Base-by-base conservation (phyloP, 352 stramenopile species). In the Pythium scleroteichum region DNA sequence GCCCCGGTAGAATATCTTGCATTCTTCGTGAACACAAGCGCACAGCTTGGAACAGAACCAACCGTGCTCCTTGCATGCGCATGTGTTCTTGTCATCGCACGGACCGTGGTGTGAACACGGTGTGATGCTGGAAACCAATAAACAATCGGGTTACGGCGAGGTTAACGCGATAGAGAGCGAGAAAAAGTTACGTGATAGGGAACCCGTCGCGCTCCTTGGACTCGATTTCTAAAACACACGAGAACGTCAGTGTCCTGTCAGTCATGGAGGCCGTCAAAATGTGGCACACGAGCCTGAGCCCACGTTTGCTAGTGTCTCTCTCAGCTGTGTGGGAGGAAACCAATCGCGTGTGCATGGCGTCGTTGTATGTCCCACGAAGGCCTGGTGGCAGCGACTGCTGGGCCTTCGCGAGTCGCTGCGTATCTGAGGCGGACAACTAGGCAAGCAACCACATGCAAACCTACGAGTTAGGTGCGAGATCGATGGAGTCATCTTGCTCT, bases 31-130 rank as follows among this genome's bases (percentile, higher is more conserved):
- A 19, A 87, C 57, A 53, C 87, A 98, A 23, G 79, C 70, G 67
- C 95, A 98, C 41, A 90, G 76, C 69, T 97, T 97, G 10, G 90
- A 96, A 69, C 95, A 98, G 56, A 97, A 96, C 10, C 88, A 79
- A 14, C 77, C 81, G 49, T 93, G 82, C 53, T 90, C 61, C 7
- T 96, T 71, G 68, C 95, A 98, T 12, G 74, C 85, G 54, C 95
- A 98, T 14, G 71, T 70, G 22, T 88, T 71, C 5, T 85, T 70
- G 22, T 88, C 72, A 5, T 85, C 85, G 72, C 95, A 98, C 2
- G 86, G 78, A 23, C 83, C 95, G 0, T 66, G 33, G 63, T 98
- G 95, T 20, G 85, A 76, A 58, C 93, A 98, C 14, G 88, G 83
- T 41, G 87, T 73, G 67, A 96, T 97, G 27, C 82, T 75, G 14